Conservation (phyloP, 192 early-diverging fungal genomes). For the Rhizophagus clarus region DNA sequence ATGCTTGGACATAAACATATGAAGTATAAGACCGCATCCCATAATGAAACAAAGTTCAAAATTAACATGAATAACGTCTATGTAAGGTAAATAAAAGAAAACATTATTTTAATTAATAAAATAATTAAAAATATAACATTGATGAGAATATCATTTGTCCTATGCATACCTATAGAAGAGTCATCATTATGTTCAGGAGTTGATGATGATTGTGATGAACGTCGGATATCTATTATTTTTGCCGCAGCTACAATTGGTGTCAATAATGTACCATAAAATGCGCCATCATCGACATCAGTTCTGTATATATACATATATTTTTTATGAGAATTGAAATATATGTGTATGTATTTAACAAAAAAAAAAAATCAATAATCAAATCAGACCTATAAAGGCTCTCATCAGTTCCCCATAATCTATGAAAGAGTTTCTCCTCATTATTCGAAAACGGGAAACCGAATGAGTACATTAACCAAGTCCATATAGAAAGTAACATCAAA, state of each 20-base stretch:
- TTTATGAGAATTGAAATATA: too few relatives aligned
- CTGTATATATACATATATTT: slow-evolving; percentile 41
- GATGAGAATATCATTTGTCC: too few relatives aligned
- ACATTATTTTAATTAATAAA: neutral
- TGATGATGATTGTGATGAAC: slow-evolving; percentile 25
- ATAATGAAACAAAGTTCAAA: slow-evolving; percentile 43
- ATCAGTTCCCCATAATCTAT: slow-evolving; percentile 33
- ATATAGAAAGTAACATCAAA: slow-evolving; percentile 26
- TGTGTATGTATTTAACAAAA: neutral
- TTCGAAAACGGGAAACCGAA: slow-evolving; percentile 15
- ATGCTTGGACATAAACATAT: slow-evolving; percentile 31
- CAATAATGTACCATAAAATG: slow-evolving; percentile 53
- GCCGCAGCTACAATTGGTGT: slow-evolving; percentile 55
- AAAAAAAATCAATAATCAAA: neutral
- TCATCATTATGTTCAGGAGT: slow-evolving; percentile 36
- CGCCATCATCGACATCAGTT: slow-evolving; percentile 57
- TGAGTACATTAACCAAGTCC: slow-evolving; percentile 30
- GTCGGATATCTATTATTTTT: slow-evolving; percentile 49
- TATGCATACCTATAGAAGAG: slow-evolving; percentile 41
- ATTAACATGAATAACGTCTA: slow-evolving; percentile 36
- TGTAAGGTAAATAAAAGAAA: neutral
- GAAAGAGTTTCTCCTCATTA: slow-evolving; percentile 13
- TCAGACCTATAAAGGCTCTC: slow-evolving; percentile 30
- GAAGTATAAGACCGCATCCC: slow-evolving; percentile 31
- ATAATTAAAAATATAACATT: neutral